phyloP scores from a whole-genome alignment of 179 eudicot genomes.

The Sideroxylon spinosum region DNA sequence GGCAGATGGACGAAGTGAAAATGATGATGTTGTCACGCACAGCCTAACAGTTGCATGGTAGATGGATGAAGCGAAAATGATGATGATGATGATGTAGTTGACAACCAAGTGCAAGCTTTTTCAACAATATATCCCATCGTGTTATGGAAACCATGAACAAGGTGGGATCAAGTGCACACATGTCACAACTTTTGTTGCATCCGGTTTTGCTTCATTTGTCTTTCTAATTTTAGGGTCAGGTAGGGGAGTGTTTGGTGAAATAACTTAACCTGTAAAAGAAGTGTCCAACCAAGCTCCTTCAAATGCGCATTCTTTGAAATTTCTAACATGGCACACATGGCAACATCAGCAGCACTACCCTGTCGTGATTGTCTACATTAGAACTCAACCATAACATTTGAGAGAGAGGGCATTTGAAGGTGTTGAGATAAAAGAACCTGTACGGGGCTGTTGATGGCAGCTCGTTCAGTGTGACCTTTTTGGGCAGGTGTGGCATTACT shows the following conservation, averaged over 20 bases:
- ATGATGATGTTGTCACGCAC: no score
- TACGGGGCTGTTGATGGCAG: constrained; percentile 98
- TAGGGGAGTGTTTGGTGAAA: background rate
- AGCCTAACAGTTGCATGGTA: background rate
- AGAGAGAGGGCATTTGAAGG: background rate
- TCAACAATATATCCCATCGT: background rate
- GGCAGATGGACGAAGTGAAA: no score
- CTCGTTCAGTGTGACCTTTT: constrained; percentile 82
- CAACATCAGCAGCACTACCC: constrained; percentile 99
- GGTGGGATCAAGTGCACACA: background rate
- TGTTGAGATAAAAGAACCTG: constrained; percentile 45
- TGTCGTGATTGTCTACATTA: constrained; percentile 25
- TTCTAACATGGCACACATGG: constrained; percentile 98
- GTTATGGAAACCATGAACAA: background rate
- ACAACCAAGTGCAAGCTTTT: background rate
- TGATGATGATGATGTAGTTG: background rate
- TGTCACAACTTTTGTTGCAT: background rate
- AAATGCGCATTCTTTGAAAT: constrained; percentile 59
- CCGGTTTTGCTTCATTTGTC: background rate
- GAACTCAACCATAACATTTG: background rate
- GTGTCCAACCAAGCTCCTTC: constrained; percentile 87
- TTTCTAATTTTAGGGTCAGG: background rate
- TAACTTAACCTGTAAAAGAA: constrained; percentile 74
- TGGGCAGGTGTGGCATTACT: constrained; percentile 37
- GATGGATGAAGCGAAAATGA: background rate